Evolutionary conservation across 169 alveolate species (phyloP).

Genomic region (Plasmodium vivax): DNA sequence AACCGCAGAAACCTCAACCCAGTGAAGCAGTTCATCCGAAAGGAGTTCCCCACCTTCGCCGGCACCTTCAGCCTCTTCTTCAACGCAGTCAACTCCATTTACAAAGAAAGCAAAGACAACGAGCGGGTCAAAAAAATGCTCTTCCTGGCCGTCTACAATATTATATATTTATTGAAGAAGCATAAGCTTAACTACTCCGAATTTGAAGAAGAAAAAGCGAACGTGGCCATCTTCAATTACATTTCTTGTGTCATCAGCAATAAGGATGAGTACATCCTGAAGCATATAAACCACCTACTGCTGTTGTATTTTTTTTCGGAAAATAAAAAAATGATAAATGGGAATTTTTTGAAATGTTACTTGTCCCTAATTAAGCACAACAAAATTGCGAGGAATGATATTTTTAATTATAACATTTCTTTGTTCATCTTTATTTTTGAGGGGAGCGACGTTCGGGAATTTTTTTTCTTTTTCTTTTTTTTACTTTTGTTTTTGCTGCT

Average conservation of each 20-base stretch:
- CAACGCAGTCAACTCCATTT: background rate
- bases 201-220: slow-evolving; percentile 14
- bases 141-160: slow-evolving; percentile 33
- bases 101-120: slow-evolving; percentile 37
- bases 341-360: slow-evolving; percentile 23
- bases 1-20: background rate
- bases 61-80: slow-evolving; percentile 16
- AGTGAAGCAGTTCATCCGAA: background rate
- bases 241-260: slow-evolving; percentile 17
- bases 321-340: slow-evolving; percentile 37
- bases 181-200: slow-evolving; percentile 12
- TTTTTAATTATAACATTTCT: slow-evolving; percentile 29
- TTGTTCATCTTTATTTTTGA: slow-evolving; percentile 57
- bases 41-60: background rate
- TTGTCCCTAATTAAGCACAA: slow-evolving; percentile 65
- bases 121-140: slow-evolving; percentile 30
- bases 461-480: slow-evolving; percentile 46
- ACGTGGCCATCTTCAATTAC: slow-evolving; percentile 10
- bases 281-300: slow-evolving; percentile 35
- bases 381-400: slow-evolving; percentile 15
- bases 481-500: slow-evolving; percentile 32
- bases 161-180: slow-evolving; percentile 51
- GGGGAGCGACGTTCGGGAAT: slow-evolving; percentile 5
- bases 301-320: slow-evolving; percentile 31
- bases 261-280: slow-evolving; percentile 60